A percentile compares a stretch with the other conserved stretches of the same genome.
phyloP scores from a whole-genome alignment of 305 asterid genomes.

The Fraxinus nigra region DNA sequence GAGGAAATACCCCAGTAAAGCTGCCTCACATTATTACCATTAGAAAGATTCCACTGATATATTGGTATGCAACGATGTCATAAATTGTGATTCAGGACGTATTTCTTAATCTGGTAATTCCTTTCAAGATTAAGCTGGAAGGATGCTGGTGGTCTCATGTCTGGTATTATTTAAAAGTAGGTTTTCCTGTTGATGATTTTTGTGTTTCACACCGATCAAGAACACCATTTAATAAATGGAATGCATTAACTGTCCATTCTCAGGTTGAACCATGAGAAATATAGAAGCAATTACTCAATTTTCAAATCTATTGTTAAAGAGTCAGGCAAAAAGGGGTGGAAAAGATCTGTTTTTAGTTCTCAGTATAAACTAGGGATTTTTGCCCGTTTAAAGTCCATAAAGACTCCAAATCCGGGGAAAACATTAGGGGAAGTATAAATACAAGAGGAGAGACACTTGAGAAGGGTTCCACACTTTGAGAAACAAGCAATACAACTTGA shows the following conservation, averaged over 20 bases:
- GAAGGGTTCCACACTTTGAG: too few species aligned
- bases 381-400: too few species aligned
- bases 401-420: too few species aligned
- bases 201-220: background rate
- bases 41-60: background rate
- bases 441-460: too few species aligned
- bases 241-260: background rate
- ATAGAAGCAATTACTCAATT: background rate
- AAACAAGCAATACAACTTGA: too few species aligned
- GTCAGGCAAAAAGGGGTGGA: background rate
- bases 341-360: background rate
- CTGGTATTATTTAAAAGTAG: background rate
- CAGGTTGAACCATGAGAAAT: background rate
- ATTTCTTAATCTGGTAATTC: background rate
- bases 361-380: too few species aligned
- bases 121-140: background rate
- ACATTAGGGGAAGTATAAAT: too few species aligned
- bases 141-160: background rate
- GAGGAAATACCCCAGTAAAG: slow-evolving; percentile 49
- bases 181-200: background rate
- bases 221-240: background rate
- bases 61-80: background rate
- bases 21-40: slow-evolving; percentile 32
- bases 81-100: background rate
- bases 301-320: background rate